Conservation (phyloP, 2,329 filamentous ascomycete species). For the Chrysoporthe puriensis region DNA sequence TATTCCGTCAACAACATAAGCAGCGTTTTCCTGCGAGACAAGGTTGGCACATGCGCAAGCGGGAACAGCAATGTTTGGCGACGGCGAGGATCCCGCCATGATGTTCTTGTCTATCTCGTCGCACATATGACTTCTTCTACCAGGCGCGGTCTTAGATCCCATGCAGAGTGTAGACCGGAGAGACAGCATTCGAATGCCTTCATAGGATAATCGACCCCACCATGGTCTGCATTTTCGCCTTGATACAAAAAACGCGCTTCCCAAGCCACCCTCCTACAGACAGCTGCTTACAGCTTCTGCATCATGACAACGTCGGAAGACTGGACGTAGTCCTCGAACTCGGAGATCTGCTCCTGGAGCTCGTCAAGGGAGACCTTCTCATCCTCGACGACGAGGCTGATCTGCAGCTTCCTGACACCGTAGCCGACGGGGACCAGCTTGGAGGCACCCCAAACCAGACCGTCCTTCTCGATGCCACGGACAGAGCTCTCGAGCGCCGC, state of each 20-base stretch:
- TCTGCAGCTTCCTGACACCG: slow-evolving; percentile 99
- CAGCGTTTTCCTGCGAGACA: neutral
- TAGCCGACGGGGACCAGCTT: slow-evolving; percentile 90
- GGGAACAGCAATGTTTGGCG: neutral
- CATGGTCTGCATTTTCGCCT: neutral
- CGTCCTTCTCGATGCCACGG: slow-evolving; percentile 84
- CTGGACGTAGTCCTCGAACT: slow-evolving; percentile 94
- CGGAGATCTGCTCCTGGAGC: slow-evolving; percentile 80
- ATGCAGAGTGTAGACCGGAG: neutral
- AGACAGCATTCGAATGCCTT: neutral
- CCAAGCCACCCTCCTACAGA: neutral
- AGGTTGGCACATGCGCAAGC: neutral
- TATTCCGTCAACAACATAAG: neutral
- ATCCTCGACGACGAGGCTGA: slow-evolving; percentile 96
- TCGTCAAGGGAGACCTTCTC: slow-evolving; percentile 90
- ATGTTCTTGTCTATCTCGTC: slow-evolving; percentile 8
- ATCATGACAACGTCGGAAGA: slow-evolving; percentile 88
- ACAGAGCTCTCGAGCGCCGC: slow-evolving; percentile 78
- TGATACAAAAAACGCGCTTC: neutral
- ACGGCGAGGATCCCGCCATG: neutral
- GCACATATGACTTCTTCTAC: neutral
- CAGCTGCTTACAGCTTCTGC: slow-evolving; percentile 78
- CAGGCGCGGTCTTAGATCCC: neutral
- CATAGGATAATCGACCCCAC: neutral
- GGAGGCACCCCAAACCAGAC: slow-evolving; percentile 93